phyloP scores from a whole-genome alignment of 805 yeast species.

The Starmerella etchellsii region DNA sequence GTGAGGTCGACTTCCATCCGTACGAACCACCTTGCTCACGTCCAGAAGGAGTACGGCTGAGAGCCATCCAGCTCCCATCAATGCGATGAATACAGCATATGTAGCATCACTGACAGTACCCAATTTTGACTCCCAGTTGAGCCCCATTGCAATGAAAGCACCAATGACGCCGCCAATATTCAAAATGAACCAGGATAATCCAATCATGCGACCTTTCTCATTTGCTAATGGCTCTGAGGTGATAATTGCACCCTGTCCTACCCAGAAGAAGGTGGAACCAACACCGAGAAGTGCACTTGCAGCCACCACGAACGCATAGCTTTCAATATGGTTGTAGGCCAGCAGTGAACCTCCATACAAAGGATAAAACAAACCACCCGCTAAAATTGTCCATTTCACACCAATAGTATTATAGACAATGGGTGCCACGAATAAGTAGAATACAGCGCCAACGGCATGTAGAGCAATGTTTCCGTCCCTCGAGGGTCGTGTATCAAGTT shows the following conservation, averaged over 20 bases:
- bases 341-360: slow-evolving; percentile 42
- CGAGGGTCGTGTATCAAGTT: slow-evolving; percentile 23
- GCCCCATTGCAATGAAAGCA: slow-evolving; percentile 42
- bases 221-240: slow-evolving; percentile 42
- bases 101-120: slow-evolving; percentile 38
- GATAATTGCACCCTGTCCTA: slow-evolving; percentile 45
- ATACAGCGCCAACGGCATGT: slow-evolving; percentile 23
- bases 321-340: slow-evolving; percentile 35
- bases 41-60: slow-evolving; percentile 21
- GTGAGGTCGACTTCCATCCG: slow-evolving; percentile 9
- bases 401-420: slow-evolving; percentile 25
- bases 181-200: slow-evolving; percentile 47
- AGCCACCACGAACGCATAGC: slow-evolving; percentile 41
- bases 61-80: slow-evolving; percentile 38
- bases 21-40: slow-evolving; percentile 8
- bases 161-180: slow-evolving; percentile 54
- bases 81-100: slow-evolving; percentile 41
- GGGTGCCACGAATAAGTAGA: slow-evolving; percentile 24
- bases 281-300: slow-evolving; percentile 48
- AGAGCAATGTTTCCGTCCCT: slow-evolving; percentile 26
- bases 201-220: slow-evolving; percentile 40
- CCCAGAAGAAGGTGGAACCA: slow-evolving; percentile 45
- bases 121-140: slow-evolving; percentile 32
- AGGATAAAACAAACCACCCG: slow-evolving; percentile 46
- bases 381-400: slow-evolving; percentile 27